Percentiles rank a stretch among this genome's conserved stretches.
Evolutionary conservation across 352 stramenopile genomes (phyloP).

Genomic region (Peronosclerospora sorghi): DNA sequence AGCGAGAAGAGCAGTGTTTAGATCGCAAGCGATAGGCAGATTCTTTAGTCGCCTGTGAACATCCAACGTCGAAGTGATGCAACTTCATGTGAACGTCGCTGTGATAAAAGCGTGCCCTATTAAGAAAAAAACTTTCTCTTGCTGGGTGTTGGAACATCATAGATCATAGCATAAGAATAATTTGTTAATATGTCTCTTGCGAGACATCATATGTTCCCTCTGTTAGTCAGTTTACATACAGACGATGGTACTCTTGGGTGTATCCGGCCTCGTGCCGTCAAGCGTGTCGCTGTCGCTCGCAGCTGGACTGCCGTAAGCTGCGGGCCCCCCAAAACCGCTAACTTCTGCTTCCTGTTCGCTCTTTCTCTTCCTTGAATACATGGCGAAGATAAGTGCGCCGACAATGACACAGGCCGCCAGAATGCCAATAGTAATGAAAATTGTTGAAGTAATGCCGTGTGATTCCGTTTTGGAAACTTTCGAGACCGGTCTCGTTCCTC

Average conservation of each 20-base stretch:
- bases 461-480: slow-evolving; percentile 20
- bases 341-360: slow-evolving; percentile 40
- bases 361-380: slow-evolving; percentile 66
- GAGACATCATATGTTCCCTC: slow-evolving; percentile 6
- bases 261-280: slow-evolving; percentile 27
- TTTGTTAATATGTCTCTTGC: slow-evolving; percentile 14
- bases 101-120: slow-evolving; percentile 45
- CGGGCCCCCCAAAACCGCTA: slow-evolving; percentile 32
- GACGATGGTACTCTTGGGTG: slow-evolving; percentile 67
- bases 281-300: slow-evolving; percentile 12
- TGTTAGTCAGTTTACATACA: slow-evolving; percentile 47
- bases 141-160: too few species aligned
- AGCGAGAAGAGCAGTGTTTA: slow-evolving; percentile 4
- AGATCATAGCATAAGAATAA: slow-evolving; percentile 26
- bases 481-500: slow-evolving; percentile 6
- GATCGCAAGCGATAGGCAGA: slow-evolving; percentile 3
- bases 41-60: slow-evolving; percentile 27
- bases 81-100: slow-evolving; percentile 32
- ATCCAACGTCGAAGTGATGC: slow-evolving; percentile 41
- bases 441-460: slow-evolving; percentile 30
- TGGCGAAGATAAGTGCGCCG: slow-evolving; percentile 53
- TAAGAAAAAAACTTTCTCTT: too few species aligned
- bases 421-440: slow-evolving; percentile 60
- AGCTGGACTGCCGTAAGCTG: slow-evolving; percentile 22
- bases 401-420: slow-evolving; percentile 54